Evolutionary conservation across 345 rosid species (phyloP).

Genomic region (Arabis alpina): DNA sequence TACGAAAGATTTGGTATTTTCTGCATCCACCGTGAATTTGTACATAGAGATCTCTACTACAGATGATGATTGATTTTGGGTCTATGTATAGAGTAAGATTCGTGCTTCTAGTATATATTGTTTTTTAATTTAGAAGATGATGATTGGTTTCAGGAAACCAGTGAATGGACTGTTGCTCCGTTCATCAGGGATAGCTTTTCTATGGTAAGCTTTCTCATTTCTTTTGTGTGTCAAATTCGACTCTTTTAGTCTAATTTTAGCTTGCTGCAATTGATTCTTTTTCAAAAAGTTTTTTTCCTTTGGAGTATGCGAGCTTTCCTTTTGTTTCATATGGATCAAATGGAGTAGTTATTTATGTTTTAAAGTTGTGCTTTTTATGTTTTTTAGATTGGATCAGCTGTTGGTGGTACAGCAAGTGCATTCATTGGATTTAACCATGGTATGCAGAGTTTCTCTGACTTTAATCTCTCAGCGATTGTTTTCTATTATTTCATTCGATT

Average conservation of each 20-base stretch:
- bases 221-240: not conserved
- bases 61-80: not conserved
- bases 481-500: conserved; percentile 7
- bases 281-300: not conserved
- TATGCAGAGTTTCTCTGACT: not conserved
- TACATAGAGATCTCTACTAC: conserved; percentile 4
- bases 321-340: not conserved
- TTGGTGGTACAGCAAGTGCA: conserved; percentile 67
- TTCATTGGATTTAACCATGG: conserved; percentile 48
- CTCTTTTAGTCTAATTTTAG: conserved; percentile 1
- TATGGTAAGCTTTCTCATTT: conserved; percentile 56
- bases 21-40: not conserved
- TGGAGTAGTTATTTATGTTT: not conserved
- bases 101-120: not conserved
- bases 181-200: conserved; percentile 89
- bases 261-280: conserved; percentile 7
- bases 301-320: not conserved
- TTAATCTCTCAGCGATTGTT: not conserved
- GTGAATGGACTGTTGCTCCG: conserved; percentile 80
- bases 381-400: conserved; percentile 85
- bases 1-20: conserved; percentile 66
- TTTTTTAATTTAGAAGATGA: not conserved
- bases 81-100: not conserved
- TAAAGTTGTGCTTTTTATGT: conserved; percentile 1
- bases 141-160: conserved; percentile 68